Evolutionary conservation across 257 asterid genomes (phyloP).

Genomic region (Craterostigma plantagineum): DNA sequence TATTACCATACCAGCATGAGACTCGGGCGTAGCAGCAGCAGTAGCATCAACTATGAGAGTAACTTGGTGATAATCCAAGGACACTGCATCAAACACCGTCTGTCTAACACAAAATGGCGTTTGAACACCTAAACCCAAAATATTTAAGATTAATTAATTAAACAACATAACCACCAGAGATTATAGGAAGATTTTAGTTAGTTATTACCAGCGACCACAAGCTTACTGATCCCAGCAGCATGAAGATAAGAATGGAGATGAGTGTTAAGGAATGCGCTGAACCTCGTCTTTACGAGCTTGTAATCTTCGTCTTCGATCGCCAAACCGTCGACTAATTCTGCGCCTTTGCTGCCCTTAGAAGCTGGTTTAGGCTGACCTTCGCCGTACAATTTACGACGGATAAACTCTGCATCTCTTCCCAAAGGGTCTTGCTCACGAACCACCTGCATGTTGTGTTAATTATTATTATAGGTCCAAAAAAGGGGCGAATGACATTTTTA

Average conservation of each 20-base stretch:
- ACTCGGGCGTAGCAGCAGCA: conserved; percentile 71
- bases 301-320: conserved; percentile 53
- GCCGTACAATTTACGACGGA: conserved; percentile 42
- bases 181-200: too few species aligned
- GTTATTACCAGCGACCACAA: too few species aligned
- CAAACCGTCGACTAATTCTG: conserved; percentile 70
- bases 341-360: conserved; percentile 63
- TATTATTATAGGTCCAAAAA: not conserved
- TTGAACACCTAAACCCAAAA: conserved; percentile 59
- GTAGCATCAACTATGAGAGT: conserved; percentile 64
- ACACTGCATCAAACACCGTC: conserved; percentile 78
- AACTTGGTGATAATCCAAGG: conserved; percentile 45
- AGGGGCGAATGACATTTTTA: not conserved
- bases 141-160: not conserved
- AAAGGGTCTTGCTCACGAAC: conserved; percentile 81
- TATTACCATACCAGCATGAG: conserved; percentile 58
- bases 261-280: conserved; percentile 80
- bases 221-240: conserved; percentile 30
- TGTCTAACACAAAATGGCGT: conserved; percentile 83
- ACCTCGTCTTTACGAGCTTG: conserved; percentile 76
- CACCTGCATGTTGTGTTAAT: conserved; percentile 20
- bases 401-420: conserved; percentile 73
- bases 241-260: conserved; percentile 70
- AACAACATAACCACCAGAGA: conserved; percentile 29
- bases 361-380: conserved; percentile 56